Evolutionary conservation across 352 stramenopile species (phyloP).

Genomic region (Phytopythium boreale): DNA sequence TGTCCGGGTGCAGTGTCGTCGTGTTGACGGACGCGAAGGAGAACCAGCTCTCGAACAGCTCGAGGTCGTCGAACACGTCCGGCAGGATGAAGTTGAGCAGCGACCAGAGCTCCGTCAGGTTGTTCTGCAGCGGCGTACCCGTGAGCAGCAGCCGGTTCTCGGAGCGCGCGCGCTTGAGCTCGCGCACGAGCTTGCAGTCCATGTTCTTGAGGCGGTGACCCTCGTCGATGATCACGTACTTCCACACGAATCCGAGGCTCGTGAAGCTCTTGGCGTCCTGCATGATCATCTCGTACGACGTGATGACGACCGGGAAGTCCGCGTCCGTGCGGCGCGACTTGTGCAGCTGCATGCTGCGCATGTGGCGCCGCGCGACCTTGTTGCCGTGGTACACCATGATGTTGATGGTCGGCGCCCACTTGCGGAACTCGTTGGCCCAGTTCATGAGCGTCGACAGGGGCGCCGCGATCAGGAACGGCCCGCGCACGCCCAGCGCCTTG

Average conservation of each 20-base stretch:
- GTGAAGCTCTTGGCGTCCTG: conserved; percentile 64
- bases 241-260: conserved; percentile 71
- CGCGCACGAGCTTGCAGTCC: conserved; percentile 92
- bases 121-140: conserved; percentile 98
- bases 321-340: conserved; percentile 46
- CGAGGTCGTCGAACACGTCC: conserved; percentile 96
- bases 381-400: conserved; percentile 97
- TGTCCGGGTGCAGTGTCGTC: conserved; percentile 47
- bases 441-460: conserved; percentile 98
- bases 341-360: conserved; percentile 51
- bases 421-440: conserved; percentile 93
- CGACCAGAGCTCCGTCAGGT: conserved; percentile 97
- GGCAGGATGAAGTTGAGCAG: conserved; percentile 98
- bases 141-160: conserved; percentile 94
- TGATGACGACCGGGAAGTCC: conserved; percentile 86
- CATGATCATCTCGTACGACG: conserved; percentile 88
- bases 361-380: conserved; percentile 33
- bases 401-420: conserved; percentile 89
- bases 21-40: conserved; percentile 81
- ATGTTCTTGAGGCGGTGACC: conserved; percentile 98
- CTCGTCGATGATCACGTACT: conserved; percentile 98
- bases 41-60: conserved; percentile 99
- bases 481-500: conserved; percentile 83
- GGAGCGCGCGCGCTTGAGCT: conserved; percentile 92
- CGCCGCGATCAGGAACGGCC: conserved; percentile 97